A percentile compares a stretch with the other conserved stretches of the same genome.
Conservation (phyloP, 2,329 filamentous ascomycete species). For the Cladosporium velox region DNA sequence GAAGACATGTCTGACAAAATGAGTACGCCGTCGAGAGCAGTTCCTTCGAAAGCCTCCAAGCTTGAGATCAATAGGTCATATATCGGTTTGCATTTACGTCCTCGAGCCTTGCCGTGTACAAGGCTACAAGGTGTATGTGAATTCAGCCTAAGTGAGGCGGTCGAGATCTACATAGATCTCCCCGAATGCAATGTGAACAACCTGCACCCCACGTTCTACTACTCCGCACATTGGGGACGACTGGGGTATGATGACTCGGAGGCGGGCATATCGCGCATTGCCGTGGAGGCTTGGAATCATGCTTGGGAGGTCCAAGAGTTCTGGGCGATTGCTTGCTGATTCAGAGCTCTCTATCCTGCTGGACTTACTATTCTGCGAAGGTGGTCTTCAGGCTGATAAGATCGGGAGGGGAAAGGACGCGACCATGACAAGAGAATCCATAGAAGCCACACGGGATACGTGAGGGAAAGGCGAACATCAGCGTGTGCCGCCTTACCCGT, state of each 20-base stretch:
- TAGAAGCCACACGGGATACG: not conserved
- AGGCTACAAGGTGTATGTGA: not conserved
- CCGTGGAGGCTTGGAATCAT: not conserved
- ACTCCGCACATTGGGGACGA: not conserved
- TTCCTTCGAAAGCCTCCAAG: too few species aligned
- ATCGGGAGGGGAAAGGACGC: too few species aligned
- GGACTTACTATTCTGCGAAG: not conserved
- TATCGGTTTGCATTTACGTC: not conserved
- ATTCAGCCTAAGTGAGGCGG: constrained; percentile 5
- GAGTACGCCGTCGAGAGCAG: too few species aligned
- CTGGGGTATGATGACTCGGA: not conserved
- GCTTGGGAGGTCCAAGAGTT: not conserved
- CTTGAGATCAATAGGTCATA: not conserved
- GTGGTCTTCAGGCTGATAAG: constrained; percentile 6
- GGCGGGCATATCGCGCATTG: not conserved
- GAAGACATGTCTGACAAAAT: not conserved
- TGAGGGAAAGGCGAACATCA: not conserved
- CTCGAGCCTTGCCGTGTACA: not conserved
- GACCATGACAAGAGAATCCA: too few species aligned
- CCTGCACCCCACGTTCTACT: not conserved
- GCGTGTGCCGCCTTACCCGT: not conserved
- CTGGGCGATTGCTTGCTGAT: constrained; percentile 8
- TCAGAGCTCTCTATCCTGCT: not conserved
- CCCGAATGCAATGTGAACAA: not conserved
- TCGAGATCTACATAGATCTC: not conserved